Evolutionary conservation across 2,329 filamentous ascomycete genomes (phyloP), one percentile per base, ranked within the genome.

Genomic region (Endoconidiophora laricicola): DNA sequence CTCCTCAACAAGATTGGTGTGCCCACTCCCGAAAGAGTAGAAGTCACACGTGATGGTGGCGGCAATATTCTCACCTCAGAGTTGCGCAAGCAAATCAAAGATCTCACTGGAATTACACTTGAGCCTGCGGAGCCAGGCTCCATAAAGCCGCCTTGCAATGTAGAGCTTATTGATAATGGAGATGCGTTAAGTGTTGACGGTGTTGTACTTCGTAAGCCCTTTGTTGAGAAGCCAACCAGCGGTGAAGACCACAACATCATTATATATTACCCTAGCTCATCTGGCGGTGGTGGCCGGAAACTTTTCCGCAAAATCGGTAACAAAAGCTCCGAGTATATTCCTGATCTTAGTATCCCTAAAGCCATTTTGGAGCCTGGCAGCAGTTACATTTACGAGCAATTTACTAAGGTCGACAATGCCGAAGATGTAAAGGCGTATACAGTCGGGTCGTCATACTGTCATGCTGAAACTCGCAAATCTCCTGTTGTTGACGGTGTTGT

Each of bases 341-440:
- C 83, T 14, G 79, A 80, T 9, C 73, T 98, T 53, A 76, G 69
- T 14, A 66, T 84, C 16, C 91, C 91, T 9, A 73, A 88, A 37
- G 86, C 81, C 47, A 82, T 96, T 54, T 82, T 82, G 1, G 86
- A 96, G 57, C 76, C 79, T 0, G 73, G 73, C 18, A 79, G 83
- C 59, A 96, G 88, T 63, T 98, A 90, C 68, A 78, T 98, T 55
- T 98, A 96, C 63, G 91, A 98, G 63, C 87, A 94, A 62, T 98
- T 98, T 59, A 81, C 98, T 69, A 80, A 86, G 57, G 88, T 95
- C 12, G 90, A 96, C 60, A 96, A 98, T 61, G 84, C 90, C 0
- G 91, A 98, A 64, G 91, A 98, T 62, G 90, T 98, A 60, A 98
- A 98, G 65, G 91, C 90, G 2, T 98, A 98, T 63, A 98, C 91